Base-by-base conservation (phyloP, 768 basidiomycete genomes). In the Naganishia vishniacii region DNA sequence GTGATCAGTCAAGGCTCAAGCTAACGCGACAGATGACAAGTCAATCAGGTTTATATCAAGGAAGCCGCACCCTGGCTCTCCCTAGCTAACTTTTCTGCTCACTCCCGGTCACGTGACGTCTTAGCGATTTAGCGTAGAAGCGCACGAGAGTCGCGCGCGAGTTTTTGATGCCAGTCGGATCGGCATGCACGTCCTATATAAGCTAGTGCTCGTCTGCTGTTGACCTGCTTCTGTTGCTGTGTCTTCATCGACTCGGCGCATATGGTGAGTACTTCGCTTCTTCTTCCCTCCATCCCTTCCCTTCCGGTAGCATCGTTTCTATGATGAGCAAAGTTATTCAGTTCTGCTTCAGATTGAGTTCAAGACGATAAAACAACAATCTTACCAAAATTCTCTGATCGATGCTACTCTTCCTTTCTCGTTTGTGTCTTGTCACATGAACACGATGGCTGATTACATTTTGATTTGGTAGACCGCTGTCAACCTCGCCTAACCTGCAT, bases 341-440 rank as follows among this genome's bases (percentile, higher is more conserved):
- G 53, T 56, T 56, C 53, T 56, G 53, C 53, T 56, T 56, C 53
- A 56, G 53, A 56, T 56, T 56, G 53, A 56, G 53, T 56, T 56
- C 53, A 56, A 56, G 53, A 56, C 53, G 53, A 56, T 56, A 56
- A 56, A 56, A n/a, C 53, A 56, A 56, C 53, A 56, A 56, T 56
- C 53, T 56, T 56, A 56, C 53, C 53, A 56, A 56, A 56, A 56
- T 18, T 40, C 37, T 56, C 53, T 56, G 53, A 56, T 56, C 53
- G 53, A 56, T 56, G 53, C 53, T 41, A 41, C 53, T 23, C n/a
- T 40, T 20, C 53, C 34, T 40, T 56, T 29, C 15, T n/a, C 40
- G 53, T 56, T 56, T 56, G 23, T 23, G 37, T 26, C 34, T 18
- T 16, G 40, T 23, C 15, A 7, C 37, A 8, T 12, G 37, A 56